Percentiles rank a stretch among this genome's conserved stretches.
These are phyloP conservation scores for Elasticomyces elasticus DNA, from an alignment of 495 filamentous ascomycete genomes.

Conservation along the genomic window DNA sequence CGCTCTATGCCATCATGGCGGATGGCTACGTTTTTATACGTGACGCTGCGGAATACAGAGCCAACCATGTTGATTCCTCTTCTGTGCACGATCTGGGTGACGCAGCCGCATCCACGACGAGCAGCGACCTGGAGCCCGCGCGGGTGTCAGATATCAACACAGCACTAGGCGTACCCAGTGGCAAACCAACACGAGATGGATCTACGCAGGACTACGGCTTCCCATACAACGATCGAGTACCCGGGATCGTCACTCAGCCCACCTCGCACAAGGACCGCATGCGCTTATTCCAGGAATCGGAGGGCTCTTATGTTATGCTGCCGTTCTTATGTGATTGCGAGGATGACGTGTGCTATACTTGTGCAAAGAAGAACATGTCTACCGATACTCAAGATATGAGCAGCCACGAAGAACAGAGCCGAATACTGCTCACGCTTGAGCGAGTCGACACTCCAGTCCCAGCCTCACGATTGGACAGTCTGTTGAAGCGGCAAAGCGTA, in stretches of 20 bases:
- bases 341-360: background rate
- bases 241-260: background rate
- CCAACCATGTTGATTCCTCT: too few relatives aligned
- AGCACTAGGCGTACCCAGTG: background rate
- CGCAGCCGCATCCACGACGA: too few relatives aligned
- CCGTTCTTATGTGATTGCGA: background rate
- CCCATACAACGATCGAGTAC: background rate
- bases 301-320: background rate
- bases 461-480: background rate
- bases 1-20: constrained; percentile 5
- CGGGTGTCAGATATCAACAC: background rate
- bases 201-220: background rate
- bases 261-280: background rate
- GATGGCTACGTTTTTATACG: constrained; percentile 7
- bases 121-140: background rate
- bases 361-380: too few relatives aligned
- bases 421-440: too few relatives aligned
- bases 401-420: too few relatives aligned
- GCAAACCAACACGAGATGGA: background rate
- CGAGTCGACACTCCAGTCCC: too few relatives aligned
- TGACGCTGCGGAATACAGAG: background rate
- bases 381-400: too few relatives aligned
- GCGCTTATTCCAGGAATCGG: background rate
- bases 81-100: background rate
- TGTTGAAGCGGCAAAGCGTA: background rate